Evolutionary conservation across 257 asterid species (phyloP).

Genomic region (Cinchona pubescens): DNA sequence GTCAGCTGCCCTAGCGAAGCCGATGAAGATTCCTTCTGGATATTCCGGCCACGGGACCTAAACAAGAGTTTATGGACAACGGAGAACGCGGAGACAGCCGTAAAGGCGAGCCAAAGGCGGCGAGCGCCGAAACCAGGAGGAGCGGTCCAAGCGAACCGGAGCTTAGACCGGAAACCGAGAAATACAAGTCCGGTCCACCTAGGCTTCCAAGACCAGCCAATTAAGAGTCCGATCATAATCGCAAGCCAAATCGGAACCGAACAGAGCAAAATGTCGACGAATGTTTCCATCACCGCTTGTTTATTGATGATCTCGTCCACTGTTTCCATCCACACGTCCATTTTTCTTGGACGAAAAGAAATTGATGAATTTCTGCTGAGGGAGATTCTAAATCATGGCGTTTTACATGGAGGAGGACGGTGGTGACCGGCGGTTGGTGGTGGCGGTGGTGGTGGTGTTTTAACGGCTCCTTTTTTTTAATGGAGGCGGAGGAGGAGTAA

Average conservation of each 20-base stretch:
- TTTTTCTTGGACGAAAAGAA: slow-evolving; percentile 18
- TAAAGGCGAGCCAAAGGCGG: slow-evolving; percentile 81
- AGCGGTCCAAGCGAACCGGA: slow-evolving; percentile 72
- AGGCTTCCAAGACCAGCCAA: slow-evolving; percentile 99
- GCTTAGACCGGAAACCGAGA: slow-evolving; percentile 77
- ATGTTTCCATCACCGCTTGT: slow-evolving; percentile 67
- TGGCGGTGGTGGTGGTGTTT: not conserved
- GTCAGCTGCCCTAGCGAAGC: slow-evolving; percentile 12
- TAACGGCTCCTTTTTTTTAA: not conserved
- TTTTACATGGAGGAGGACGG: slow-evolving; percentile 5
- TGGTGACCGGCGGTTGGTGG: not conserved
- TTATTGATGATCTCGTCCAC: slow-evolving; percentile 46
- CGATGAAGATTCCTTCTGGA: slow-evolving; percentile 36
- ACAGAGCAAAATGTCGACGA: slow-evolving; percentile 86
- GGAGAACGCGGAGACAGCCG: slow-evolving; percentile 89
- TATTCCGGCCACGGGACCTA: slow-evolving; percentile 47
- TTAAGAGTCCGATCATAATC: slow-evolving; percentile 80
- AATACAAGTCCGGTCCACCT: slow-evolving; percentile 81
- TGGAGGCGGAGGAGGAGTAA: not conserved
- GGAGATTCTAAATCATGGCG: not conserved
- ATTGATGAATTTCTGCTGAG: not conserved
- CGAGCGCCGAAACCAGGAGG: slow-evolving; percentile 98
- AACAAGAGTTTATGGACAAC: slow-evolving; percentile 73
- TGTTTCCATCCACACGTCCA: slow-evolving; percentile 61
- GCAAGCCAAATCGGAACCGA: slow-evolving; percentile 97